Evolutionary conservation across 2,329 filamentous ascomycete species (phyloP).

Genomic region (Phialophora chinensis): DNA sequence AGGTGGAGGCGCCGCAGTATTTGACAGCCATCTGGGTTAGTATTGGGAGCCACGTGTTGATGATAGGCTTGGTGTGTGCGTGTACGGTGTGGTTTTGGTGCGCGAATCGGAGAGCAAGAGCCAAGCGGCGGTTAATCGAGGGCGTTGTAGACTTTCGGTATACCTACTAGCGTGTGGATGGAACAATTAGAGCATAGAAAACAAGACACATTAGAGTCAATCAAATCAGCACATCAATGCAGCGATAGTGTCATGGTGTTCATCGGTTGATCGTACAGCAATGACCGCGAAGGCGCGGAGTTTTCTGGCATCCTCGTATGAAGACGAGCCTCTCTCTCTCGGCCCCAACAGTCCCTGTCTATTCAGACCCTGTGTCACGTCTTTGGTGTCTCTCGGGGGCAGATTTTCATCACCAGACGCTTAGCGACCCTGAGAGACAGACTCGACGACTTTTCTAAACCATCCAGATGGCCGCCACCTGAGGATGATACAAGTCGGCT

Average conservation of each 20-base stretch:
- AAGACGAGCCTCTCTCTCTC: no score
- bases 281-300: no score
- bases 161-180: conserved; percentile 35
- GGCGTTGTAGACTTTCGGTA: conserved; percentile 37
- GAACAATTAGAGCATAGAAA: not conserved
- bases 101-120: conserved; percentile 32
- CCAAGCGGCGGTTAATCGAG: conserved; percentile 33
- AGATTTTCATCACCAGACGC: no score
- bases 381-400: no score
- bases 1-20: conserved; percentile 67
- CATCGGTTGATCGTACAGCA: no score
- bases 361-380: no score
- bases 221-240: not conserved
- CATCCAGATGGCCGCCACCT: no score
- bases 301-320: no score
- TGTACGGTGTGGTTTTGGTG: conserved; percentile 38
- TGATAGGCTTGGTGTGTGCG: conserved; percentile 35
- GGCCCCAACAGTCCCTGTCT: no score
- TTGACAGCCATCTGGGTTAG: conserved; percentile 71
- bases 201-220: not conserved
- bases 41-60: conserved; percentile 55
- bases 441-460: no score
- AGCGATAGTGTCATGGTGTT: not conserved
- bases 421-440: no score
- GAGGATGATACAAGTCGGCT: no score